Evolutionary conservation across 2,329 filamentous ascomycete species (phyloP).

Genomic region (Penicillium sp.): DNA sequence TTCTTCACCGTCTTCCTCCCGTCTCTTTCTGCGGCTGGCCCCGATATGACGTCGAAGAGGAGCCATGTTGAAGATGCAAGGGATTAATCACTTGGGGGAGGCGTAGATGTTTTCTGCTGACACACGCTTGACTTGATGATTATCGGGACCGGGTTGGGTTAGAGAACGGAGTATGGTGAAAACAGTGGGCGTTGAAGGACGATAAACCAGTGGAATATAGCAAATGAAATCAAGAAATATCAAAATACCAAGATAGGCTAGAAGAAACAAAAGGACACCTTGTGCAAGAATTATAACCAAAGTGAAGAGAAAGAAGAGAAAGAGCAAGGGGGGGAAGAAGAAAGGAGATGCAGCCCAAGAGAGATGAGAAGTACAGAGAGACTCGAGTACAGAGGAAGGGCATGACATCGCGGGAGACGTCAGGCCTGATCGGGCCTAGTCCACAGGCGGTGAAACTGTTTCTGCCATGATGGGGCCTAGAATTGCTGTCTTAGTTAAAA

Average conservation of each 20-base stretch:
- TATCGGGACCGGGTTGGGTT: constrained; percentile 9
- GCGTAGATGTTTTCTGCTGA: not conserved
- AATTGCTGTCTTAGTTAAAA: constrained; percentile 2
- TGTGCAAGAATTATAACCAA: constrained; percentile 5
- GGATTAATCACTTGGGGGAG: not conserved
- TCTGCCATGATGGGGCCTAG: constrained; percentile 23
- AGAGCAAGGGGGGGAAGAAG: constrained; percentile 17
- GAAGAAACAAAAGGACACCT: constrained; percentile 7
- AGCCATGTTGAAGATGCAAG: constrained; percentile 37
- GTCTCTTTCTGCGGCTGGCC: constrained; percentile 46
- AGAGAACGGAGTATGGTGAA: constrained; percentile 23
- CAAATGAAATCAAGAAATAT: constrained; percentile 7
- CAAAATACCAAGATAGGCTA: constrained; percentile 12
- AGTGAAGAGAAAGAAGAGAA: constrained; percentile 14
- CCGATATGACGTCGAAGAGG: constrained; percentile 46
- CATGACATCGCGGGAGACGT: constrained; percentile 28
- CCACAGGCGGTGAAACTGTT: constrained; percentile 18
- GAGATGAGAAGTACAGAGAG: constrained; percentile 21
- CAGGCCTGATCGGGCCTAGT: constrained; percentile 27
- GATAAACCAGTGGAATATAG: constrained; percentile 7
- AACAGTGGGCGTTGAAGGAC: constrained; percentile 21
- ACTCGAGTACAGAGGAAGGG: constrained; percentile 22
- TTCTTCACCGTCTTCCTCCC: constrained; percentile 52
- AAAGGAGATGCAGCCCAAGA: constrained; percentile 21
- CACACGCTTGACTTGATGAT: constrained; percentile 5